Percentiles rank a stretch among this genome's conserved stretches.
Conservation (phyloP, 139 green algal species). For the Haematococcus lacustris region DNA sequence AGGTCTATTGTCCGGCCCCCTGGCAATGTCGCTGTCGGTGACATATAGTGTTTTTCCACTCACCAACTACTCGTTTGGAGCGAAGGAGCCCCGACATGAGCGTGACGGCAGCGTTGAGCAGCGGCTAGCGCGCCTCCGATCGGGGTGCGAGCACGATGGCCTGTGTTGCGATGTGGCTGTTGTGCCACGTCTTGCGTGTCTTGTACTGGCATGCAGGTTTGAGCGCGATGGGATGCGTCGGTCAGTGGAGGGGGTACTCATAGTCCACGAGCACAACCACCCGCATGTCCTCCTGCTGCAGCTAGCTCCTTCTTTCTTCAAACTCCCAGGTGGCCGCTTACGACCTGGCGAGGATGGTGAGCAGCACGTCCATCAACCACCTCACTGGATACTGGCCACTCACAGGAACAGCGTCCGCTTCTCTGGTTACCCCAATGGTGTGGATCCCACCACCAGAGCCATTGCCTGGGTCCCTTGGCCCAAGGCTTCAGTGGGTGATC, state of each 20-base stretch:
- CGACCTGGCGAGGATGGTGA: constrained; percentile 83
- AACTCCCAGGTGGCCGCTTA: constrained; percentile 83
- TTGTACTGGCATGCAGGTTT: constrained; percentile 53
- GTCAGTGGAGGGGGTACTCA: constrained; percentile 79
- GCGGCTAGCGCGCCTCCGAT: constrained; percentile 60
- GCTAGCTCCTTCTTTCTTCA: constrained; percentile 67
- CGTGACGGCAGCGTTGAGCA: constrained; percentile 64
- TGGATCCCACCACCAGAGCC: too few relatives aligned
- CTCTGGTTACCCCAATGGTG: neutral
- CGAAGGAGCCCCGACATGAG: constrained; percentile 68
- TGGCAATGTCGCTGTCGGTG: too few relatives aligned
- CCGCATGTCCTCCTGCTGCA: constrained; percentile 91
- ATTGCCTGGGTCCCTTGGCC: too few relatives aligned
- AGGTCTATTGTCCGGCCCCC: too few relatives aligned
- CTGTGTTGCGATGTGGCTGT: neutral
- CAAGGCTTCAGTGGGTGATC: neutral
- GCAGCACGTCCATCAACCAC: too few relatives aligned
- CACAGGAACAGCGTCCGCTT: neutral
- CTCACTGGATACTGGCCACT: neutral
- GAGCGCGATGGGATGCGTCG: constrained; percentile 69
- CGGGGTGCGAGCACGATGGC: constrained; percentile 53
- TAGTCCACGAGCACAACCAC: constrained; percentile 89
- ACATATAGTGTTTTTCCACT: constrained; percentile 65
- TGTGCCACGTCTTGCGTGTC: neutral
- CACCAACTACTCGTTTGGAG: constrained; percentile 84